Percentiles rank a stretch among this genome's conserved stretches.
phyloP scores from a whole-genome alignment of 2,329 filamentous ascomycete species.

The Leptographium procerum region DNA sequence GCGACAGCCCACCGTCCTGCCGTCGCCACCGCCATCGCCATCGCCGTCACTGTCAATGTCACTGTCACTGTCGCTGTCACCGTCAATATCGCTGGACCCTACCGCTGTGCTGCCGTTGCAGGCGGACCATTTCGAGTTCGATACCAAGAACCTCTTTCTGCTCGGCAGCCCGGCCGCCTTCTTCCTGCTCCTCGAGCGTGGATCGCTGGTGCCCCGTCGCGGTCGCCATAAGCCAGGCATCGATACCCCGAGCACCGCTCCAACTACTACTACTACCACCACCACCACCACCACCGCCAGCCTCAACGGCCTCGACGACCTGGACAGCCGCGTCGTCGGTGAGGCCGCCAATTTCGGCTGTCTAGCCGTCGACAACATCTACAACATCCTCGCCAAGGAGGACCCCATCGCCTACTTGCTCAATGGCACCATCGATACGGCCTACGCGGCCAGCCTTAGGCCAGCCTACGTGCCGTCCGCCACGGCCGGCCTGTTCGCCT shows the following conservation, averaged over 20 bases:
- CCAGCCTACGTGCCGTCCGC: slow-evolving; percentile 69
- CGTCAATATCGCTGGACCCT: slow-evolving; percentile 34
- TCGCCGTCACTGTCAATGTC: no score
- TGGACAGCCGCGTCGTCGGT: slow-evolving; percentile 49
- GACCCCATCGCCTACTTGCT: slow-evolving; percentile 81
- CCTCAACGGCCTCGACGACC: slow-evolving; percentile 40
- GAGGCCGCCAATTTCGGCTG: slow-evolving; percentile 81
- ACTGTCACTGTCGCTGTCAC: no score
- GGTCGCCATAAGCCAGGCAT: slow-evolving; percentile 66
- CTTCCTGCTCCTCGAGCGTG: slow-evolving; percentile 76
- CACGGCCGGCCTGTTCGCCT: slow-evolving; percentile 52
- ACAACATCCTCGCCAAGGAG: slow-evolving; percentile 70
- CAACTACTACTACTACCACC: no score
- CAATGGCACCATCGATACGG: slow-evolving; percentile 77
- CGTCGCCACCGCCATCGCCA: no score
- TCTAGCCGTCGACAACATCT: slow-evolving; percentile 87
- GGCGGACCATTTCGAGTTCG: slow-evolving; percentile 65
- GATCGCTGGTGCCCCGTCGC: slow-evolving; percentile 59
- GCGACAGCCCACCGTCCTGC: slow-evolving; percentile 66
- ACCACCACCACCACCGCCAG: no score
- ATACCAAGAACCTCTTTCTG: slow-evolving; percentile 81
- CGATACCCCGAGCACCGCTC: slow-evolving; percentile 35
- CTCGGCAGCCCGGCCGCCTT: slow-evolving; percentile 86
- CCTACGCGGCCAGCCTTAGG: slow-evolving; percentile 67
- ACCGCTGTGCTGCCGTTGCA: slow-evolving; percentile 26